Evolutionary conservation across 2,329 filamentous ascomycete genomes (phyloP).

Genomic region (Ophiosphaerella korrae): DNA sequence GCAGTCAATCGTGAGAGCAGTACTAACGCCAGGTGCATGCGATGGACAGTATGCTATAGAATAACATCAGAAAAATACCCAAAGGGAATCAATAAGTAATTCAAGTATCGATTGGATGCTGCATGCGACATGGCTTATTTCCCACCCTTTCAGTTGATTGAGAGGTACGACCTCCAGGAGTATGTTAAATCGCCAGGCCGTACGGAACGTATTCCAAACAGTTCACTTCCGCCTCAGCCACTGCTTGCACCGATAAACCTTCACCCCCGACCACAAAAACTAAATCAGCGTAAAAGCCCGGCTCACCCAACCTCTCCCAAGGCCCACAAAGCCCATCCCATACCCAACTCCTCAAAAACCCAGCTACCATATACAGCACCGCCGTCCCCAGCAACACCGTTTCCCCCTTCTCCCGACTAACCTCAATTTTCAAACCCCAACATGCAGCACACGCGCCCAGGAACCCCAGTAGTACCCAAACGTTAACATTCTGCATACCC

Average conservation of each 20-base stretch:
- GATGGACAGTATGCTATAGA: too few relatives aligned
- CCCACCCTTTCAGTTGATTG: too few relatives aligned
- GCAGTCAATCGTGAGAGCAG: too few relatives aligned
- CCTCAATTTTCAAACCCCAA: background rate
- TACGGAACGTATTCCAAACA: background rate
- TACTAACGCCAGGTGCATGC: too few relatives aligned
- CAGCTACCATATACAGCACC: background rate
- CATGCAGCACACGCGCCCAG: background rate
- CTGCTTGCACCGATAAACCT: background rate
- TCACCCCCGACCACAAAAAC: background rate
- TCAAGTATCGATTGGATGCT: too few relatives aligned
- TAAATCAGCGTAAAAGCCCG: background rate
- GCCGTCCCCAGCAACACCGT: background rate
- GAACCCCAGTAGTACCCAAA: background rate
- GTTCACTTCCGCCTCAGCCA: background rate
- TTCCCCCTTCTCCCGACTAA: background rate
- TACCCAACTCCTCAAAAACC: background rate
- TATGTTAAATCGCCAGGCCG: too few relatives aligned
- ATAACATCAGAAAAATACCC: too few relatives aligned
- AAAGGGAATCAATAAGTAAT: too few relatives aligned
- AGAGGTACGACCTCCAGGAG: too few relatives aligned
- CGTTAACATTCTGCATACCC: slow-evolving; percentile 3
- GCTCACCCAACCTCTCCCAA: background rate
- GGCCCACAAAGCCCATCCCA: background rate
- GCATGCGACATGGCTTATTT: too few relatives aligned